phyloP scores from a whole-genome alignment of 805 yeast genomes.

The Zygoascus flipseniorum region DNA sequence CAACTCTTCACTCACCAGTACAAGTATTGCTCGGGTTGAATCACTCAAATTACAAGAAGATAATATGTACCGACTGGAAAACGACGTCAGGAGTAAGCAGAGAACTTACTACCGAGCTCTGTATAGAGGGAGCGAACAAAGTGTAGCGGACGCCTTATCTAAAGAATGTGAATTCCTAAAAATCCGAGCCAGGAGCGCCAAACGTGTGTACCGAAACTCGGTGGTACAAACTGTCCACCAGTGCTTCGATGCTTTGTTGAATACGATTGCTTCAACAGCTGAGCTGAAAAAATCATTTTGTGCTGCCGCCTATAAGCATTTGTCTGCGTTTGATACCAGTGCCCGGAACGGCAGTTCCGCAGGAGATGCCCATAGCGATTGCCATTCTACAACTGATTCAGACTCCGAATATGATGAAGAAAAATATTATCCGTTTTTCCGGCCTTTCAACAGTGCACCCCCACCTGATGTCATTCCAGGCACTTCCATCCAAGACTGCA shows the following conservation, averaged over 20 bases:
- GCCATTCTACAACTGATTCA: neutral
- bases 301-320: neutral
- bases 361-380: neutral
- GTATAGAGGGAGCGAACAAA: slow-evolving; percentile 12
- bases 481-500: too few relatives aligned
- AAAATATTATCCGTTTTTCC: too few relatives aligned
- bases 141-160: slow-evolving; percentile 11
- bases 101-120: slow-evolving; percentile 14
- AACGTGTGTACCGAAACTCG: slow-evolving; percentile 5
- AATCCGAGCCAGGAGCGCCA: slow-evolving; percentile 7
- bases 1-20: neutral
- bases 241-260: slow-evolving; percentile 10
- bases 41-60: slow-evolving; percentile 16
- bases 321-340: neutral
- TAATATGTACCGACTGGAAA: slow-evolving; percentile 2
- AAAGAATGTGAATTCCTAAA: slow-evolving; percentile 6
- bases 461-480: too few relatives aligned
- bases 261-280: neutral
- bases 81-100: slow-evolving; percentile 11
- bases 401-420: too few relatives aligned
- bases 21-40: slow-evolving; percentile 14
- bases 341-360: neutral
- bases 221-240: slow-evolving; percentile 6
- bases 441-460: too few relatives aligned
- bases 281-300: slow-evolving; percentile 1